Evolutionary conservation across 2,329 filamentous ascomycete genomes (phyloP), one percentile per base, ranked within the genome.

Genomic region (Aspergillus sclerotialis): DNA sequence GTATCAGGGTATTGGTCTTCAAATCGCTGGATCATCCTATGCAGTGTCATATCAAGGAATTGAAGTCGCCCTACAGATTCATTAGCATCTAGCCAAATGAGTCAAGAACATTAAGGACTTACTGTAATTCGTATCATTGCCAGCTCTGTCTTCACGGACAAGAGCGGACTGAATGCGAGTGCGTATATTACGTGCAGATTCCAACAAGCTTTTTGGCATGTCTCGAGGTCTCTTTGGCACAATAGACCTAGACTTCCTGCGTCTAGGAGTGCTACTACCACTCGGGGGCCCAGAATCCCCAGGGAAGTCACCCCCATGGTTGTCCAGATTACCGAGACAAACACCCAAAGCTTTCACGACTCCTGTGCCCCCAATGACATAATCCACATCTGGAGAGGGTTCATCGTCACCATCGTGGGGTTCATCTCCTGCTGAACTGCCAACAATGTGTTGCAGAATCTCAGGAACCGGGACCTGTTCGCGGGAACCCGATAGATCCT

Each of bases 1-100:
- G 85, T 93, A 55, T 96, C 90, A 0, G 92, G 92, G 51, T 88
- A 96, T 60, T 96, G 90, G 56, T 94, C 84, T 59, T 96, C 92
- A 56, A 96, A 98, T 17, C 92, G 83, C 56, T 86, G 81, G 53
- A 96, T 96, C 65, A 96, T 95, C 46, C 83, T 82, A 51, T 88
- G 75, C 7, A 98, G 72, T 0, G 92, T 96, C 40, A 83, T 72
- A 51, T 95, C 88, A 18, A 98, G 75, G 73, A 94, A 94, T 28
- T 82, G 70, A 13, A 96, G 75, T 31, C 84, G 82, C 23, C 78
- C 80, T 84, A 40, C n/a, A 32, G 13, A 29, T 19, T 28, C 13
- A 36, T 64, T 44, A 64, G 55, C 36, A 45, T 45, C 11, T 30
- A 34, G 19, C 28, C 35, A 14, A 4, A 18, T 32, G 12, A 6